Conservation (phyloP, 257 asterid genomes). For the Anisodus tanguticus region DNA sequence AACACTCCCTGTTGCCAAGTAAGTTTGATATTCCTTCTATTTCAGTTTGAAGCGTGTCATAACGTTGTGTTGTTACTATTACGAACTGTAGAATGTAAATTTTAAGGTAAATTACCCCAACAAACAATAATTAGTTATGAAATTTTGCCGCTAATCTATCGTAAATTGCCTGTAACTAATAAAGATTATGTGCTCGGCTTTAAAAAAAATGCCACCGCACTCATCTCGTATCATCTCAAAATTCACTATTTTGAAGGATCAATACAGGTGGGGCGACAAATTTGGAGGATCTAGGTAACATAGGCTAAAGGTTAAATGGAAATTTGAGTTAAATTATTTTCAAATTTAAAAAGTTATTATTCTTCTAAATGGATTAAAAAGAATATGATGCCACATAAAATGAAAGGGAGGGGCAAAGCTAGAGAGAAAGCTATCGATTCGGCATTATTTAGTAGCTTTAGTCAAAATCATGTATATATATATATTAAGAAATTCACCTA, state of each 20-base stretch:
- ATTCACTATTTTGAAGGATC: not conserved
- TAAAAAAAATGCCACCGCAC: not conserved
- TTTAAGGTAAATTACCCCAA: not conserved
- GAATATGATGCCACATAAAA: not conserved
- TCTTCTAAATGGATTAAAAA: not conserved
- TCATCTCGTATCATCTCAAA: not conserved
- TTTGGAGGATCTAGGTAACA: not conserved
- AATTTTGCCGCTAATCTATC: not conserved
- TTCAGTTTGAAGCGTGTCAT: not conserved
- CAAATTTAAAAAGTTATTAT: not conserved
- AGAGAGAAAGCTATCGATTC: too few relatives aligned
- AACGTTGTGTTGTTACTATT: not conserved
- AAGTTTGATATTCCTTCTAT: conserved; percentile 31
- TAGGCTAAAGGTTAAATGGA: not conserved
- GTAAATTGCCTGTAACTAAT: too few relatives aligned
- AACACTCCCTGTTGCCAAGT: conserved; percentile 51
- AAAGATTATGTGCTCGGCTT: too few relatives aligned
- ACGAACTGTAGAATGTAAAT: not conserved
- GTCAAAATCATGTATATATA: not conserved
- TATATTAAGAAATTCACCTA: not conserved
- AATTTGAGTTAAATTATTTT: too few relatives aligned
- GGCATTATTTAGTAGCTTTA: not conserved
- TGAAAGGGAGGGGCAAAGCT: not conserved
- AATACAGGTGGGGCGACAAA: not conserved
- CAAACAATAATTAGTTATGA: not conserved